Conservation (phyloP, 805 yeast genomes). For the Lachancea mirantina region DNA sequence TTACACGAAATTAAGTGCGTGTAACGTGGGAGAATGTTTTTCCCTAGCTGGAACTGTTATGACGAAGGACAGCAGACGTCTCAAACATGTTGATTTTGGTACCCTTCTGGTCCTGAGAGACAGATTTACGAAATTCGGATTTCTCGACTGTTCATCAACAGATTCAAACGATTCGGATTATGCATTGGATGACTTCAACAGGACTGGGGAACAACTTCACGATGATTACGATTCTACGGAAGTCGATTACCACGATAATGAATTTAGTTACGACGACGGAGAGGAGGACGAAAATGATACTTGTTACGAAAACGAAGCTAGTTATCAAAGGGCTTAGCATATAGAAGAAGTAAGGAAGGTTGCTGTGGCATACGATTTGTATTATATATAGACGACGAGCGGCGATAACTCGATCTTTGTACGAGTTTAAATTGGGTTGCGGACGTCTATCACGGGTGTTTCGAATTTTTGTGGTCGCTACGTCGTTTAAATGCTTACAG, state of each 20-base stretch:
- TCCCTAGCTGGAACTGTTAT: background rate
- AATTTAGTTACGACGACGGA: background rate
- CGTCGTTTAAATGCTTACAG: too few relatives aligned
- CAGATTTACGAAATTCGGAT: conserved; percentile 2
- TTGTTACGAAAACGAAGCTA: conserved; percentile 1
- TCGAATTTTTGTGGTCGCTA: too few relatives aligned
- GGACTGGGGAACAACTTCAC: too few relatives aligned
- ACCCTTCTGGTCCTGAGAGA: background rate
- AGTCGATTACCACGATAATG: background rate
- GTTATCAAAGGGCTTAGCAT: background rate
- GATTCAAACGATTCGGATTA: too few relatives aligned
- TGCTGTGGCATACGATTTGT: too few relatives aligned
- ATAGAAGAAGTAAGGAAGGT: background rate
- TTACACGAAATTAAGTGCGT: conserved; percentile 4
- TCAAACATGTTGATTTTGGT: background rate
- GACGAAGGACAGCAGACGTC: background rate
- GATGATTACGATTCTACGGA: too few relatives aligned
- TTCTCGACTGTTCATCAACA: too few relatives aligned
- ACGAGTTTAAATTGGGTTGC: too few relatives aligned
- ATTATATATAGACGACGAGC: too few relatives aligned
- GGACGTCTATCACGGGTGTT: too few relatives aligned
- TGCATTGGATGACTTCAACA: too few relatives aligned
- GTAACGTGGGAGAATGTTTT: conserved; percentile 3
- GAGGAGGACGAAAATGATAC: background rate
- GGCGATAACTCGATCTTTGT: too few relatives aligned